phyloP scores from a whole-genome alignment of 1,284 basidiomycete genomes.

The Filobasidium uniguttulatum region DNA sequence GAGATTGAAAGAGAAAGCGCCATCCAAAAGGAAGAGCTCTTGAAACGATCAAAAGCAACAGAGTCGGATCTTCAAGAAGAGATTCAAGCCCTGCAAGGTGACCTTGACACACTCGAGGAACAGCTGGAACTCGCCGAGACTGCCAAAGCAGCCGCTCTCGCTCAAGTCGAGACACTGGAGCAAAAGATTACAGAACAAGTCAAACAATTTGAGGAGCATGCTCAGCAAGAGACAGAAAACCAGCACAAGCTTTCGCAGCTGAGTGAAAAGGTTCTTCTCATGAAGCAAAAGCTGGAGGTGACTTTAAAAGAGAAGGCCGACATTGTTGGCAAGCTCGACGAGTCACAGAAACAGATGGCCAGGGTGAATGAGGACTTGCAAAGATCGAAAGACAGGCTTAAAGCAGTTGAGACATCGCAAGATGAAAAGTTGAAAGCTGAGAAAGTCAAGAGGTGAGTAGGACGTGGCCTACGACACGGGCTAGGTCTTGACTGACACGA shows the following conservation, averaged over 20 bases:
- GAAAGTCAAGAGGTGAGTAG: conserved; percentile 49
- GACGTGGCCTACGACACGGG: background rate
- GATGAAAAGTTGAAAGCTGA: conserved; percentile 60
- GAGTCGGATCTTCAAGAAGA: conserved; percentile 79
- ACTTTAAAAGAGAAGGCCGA: conserved; percentile 45
- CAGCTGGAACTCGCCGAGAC: conserved; percentile 70
- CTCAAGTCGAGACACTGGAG: conserved; percentile 57
- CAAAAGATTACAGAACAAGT: conserved; percentile 27
- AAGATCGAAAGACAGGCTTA: conserved; percentile 63
- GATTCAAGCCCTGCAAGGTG: conserved; percentile 59
- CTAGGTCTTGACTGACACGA: too few species aligned
- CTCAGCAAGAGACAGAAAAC: conserved; percentile 27
- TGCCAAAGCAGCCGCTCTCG: conserved; percentile 60
- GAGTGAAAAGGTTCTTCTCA: conserved; percentile 5
- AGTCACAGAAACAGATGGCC: conserved; percentile 54
- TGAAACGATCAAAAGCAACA: conserved; percentile 70
- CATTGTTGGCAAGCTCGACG: conserved; percentile 52
- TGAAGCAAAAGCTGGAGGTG: conserved; percentile 39
- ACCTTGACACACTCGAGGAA: conserved; percentile 70
- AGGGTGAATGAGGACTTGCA: conserved; percentile 68
- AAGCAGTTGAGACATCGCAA: conserved; percentile 52
- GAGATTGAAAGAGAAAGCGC: conserved; percentile 66
- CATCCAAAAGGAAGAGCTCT: conserved; percentile 70
- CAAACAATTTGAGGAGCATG: conserved; percentile 19
- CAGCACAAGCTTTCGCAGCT: conserved; percentile 9